Conservation (phyloP, 2,329 filamentous ascomycete species). For the Fusarium subglutinans region DNA sequence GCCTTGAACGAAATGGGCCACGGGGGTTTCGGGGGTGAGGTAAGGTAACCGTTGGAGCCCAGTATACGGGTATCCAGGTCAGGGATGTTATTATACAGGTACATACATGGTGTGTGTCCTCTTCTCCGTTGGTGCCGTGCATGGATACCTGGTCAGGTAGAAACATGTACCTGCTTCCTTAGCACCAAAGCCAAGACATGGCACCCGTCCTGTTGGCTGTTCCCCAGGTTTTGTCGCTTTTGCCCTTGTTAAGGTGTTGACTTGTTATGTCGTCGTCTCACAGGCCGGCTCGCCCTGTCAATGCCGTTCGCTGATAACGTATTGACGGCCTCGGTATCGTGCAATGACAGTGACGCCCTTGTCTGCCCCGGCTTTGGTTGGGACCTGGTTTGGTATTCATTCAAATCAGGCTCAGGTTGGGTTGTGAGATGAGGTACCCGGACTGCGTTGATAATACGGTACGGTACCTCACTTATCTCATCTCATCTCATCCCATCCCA, state of each 20-base stretch:
- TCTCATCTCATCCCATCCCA: constrained; percentile 6
- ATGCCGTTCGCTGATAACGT: constrained; percentile 15
- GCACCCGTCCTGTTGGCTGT: constrained; percentile 36
- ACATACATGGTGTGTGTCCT: neutral
- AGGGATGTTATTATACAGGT: constrained; percentile 6
- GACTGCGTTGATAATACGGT: neutral
- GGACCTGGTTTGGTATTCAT: constrained; percentile 9
- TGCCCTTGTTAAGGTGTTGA: constrained; percentile 2
- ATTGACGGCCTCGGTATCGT: constrained; percentile 21
- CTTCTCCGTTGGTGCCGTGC: neutral
- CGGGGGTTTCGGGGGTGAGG: constrained; percentile 18
- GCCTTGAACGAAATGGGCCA: constrained; percentile 7
- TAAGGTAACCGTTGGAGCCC: constrained; percentile 12
- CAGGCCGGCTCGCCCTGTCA: constrained; percentile 34
- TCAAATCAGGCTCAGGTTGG: constrained; percentile 15
- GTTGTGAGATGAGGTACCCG: constrained; percentile 25
- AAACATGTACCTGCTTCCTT: constrained; percentile 35
- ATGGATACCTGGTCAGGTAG: constrained; percentile 12
- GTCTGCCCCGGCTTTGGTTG: constrained; percentile 32
- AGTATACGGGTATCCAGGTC: neutral
- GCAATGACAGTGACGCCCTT: constrained; percentile 22
- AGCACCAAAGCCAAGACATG: constrained; percentile 37
- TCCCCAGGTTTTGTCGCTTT: constrained; percentile 42
- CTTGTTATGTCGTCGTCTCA: constrained; percentile 26
- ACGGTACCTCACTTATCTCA: constrained; percentile 28